Conservation (phyloP, 1,284 basidiomycete species). For the Trametes versicolor region DNA sequence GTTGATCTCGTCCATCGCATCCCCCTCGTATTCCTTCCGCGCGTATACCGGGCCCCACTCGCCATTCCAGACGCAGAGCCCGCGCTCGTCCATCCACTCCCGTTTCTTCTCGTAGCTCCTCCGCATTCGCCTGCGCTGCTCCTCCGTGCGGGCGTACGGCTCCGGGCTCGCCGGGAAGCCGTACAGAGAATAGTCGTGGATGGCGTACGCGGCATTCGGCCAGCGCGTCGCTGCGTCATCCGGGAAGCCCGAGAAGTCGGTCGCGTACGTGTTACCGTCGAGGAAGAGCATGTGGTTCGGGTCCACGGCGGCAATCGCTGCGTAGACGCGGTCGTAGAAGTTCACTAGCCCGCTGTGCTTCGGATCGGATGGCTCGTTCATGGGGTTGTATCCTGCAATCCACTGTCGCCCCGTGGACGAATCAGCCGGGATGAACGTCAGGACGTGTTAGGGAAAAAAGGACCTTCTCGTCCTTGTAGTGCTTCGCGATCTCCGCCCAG, state of each 20-base stretch:
- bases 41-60: slow-evolving; percentile 82
- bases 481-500: slow-evolving; percentile 74
- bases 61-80: slow-evolving; percentile 81
- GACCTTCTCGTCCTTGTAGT: slow-evolving; percentile 65
- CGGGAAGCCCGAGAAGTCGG: slow-evolving; percentile 75
- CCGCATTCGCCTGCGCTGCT: slow-evolving; percentile 61
- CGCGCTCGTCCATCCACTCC: slow-evolving; percentile 71
- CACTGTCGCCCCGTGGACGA: slow-evolving; percentile 48
- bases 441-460: not conserved
- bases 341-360: slow-evolving; percentile 58
- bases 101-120: slow-evolving; percentile 73
- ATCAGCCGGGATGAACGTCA: slow-evolving; percentile 4
- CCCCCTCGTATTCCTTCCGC: slow-evolving; percentile 66
- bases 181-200: slow-evolving; percentile 78
- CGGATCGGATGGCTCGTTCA: slow-evolving; percentile 82
- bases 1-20: slow-evolving; percentile 72
- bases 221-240: slow-evolving; percentile 64
- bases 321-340: slow-evolving; percentile 72
- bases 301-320: slow-evolving; percentile 75
- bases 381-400: slow-evolving; percentile 77
- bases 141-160: slow-evolving; percentile 59
- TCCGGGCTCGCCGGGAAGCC: slow-evolving; percentile 78
- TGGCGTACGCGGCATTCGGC: slow-evolving; percentile 76
- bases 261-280: slow-evolving; percentile 80
- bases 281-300: slow-evolving; percentile 70